These are phyloP conservation scores for Amesomyces nigricolor DNA, from an alignment of 2,329 filamentous ascomycete species.

Conservation along the genomic window DNA sequence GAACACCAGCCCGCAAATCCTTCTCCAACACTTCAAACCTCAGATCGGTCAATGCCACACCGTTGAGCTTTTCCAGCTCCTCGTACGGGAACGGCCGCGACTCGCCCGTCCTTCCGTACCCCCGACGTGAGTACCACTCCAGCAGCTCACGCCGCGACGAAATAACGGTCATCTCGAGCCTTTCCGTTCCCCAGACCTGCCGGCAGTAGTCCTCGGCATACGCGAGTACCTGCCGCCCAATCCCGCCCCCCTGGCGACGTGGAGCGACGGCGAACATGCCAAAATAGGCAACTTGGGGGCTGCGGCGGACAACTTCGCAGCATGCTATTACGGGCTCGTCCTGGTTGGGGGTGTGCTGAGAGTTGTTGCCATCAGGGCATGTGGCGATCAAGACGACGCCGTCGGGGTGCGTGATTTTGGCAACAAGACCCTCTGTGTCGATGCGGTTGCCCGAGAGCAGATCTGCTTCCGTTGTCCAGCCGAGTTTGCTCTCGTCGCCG, in stretches of 20 bases:
- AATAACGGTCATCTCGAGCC: constrained; percentile 43
- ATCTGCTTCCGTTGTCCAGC: constrained; percentile 46
- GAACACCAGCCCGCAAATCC: constrained; percentile 24
- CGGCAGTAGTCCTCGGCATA: constrained; percentile 37
- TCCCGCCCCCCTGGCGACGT: constrained; percentile 37
- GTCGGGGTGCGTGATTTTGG: constrained; percentile 37
- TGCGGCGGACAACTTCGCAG: constrained; percentile 37
- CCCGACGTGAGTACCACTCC: constrained; percentile 40
- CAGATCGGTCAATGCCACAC: constrained; percentile 36
- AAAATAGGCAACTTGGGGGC: constrained; percentile 35
- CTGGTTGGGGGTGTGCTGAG: constrained; percentile 11
- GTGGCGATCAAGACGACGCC: constrained; percentile 35
- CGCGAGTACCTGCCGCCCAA: constrained; percentile 38
- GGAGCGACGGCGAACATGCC: constrained; percentile 46
- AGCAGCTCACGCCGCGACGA: constrained; percentile 40
- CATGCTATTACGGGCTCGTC: constrained; percentile 36
- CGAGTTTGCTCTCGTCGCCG: constrained; percentile 35
- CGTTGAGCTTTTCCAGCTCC: constrained; percentile 31
- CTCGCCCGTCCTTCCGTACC: constrained; percentile 38
- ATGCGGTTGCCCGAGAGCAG: constrained; percentile 41
- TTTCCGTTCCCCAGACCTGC: constrained; percentile 29
- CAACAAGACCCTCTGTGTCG: constrained; percentile 25
- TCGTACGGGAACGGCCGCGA: constrained; percentile 40
- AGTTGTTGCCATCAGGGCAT: too few relatives aligned
- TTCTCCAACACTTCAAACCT: constrained; percentile 40